Evolutionary conservation across 2,329 filamentous ascomycete genomes (phyloP).

Genomic region (Sporothrix inflata): DNA sequence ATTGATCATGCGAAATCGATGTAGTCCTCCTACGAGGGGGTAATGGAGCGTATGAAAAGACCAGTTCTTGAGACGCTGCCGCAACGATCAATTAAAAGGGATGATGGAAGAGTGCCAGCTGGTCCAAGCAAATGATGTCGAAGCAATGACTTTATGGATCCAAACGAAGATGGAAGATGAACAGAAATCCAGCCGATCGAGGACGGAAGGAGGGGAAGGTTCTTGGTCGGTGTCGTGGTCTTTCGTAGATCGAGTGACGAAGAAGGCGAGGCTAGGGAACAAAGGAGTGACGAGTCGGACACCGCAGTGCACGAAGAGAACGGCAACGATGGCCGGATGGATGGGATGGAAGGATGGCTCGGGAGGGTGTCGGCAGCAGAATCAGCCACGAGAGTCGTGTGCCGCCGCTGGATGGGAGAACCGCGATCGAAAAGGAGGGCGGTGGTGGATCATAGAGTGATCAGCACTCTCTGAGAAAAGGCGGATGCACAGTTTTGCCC

Average conservation of each 20-base stretch:
- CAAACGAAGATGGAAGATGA: background rate
- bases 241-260: background rate
- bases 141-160: background rate
- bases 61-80: constrained; percentile 13
- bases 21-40: constrained; percentile 1
- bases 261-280: background rate
- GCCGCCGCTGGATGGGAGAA: background rate
- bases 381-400: background rate
- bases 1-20: constrained; percentile 6
- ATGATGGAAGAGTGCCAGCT: constrained; percentile 14
- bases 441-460: constrained; percentile 20
- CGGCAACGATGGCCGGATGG: background rate
- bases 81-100: background rate
- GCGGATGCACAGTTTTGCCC: constrained; percentile 15
- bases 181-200: background rate
- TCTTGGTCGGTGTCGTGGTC: background rate
- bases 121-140: background rate
- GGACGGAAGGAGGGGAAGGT: background rate
- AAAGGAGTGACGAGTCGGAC: constrained; percentile 18
- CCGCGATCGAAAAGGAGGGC: constrained; percentile 21
- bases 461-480: constrained; percentile 14
- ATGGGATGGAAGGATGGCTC: background rate
- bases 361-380: constrained; percentile 1
- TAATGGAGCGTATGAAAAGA: background rate
- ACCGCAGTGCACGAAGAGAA: background rate